These are phyloP conservation scores for Fusarium proliferatum DNA, from an alignment of 2,329 filamentous ascomycete genomes.

Conservation along the genomic window DNA sequence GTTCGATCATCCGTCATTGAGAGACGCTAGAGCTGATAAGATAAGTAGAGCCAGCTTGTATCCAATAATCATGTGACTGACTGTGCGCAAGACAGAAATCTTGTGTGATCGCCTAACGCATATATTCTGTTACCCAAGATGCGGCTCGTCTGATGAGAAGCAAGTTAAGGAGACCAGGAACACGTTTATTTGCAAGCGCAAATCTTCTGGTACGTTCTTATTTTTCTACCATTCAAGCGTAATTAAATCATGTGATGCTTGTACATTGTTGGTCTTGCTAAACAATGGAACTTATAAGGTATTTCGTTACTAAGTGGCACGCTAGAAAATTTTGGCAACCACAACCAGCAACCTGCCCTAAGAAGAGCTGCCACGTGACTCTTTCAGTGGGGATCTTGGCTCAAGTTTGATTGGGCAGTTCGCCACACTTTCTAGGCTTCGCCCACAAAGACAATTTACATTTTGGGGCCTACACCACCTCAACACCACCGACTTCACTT, in stretches of 20 bases:
- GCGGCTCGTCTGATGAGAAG: neutral
- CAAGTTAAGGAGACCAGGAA: neutral
- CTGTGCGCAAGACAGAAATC: neutral
- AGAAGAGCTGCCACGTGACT: neutral
- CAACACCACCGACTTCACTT: slow-evolving; percentile 53
- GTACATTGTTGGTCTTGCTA: neutral
- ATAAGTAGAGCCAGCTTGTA: slow-evolving; percentile 21
- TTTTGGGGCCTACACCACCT: slow-evolving; percentile 50
- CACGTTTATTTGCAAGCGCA: neutral
- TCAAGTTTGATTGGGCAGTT: neutral
- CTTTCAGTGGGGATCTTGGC: neutral
- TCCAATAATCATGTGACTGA: slow-evolving; percentile 50
- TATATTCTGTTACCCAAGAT: neutral
- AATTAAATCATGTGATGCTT: neutral
- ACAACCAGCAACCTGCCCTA: neutral
- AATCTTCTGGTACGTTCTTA: neutral
- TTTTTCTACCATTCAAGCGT: neutral
- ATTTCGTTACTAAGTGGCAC: neutral
- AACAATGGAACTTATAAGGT: neutral
- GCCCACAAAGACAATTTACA: slow-evolving; percentile 55
- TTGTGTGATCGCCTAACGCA: neutral
- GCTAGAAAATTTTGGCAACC: neutral
- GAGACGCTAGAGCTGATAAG: neutral
- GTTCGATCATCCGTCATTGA: slow-evolving; percentile 47
- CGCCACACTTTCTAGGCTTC: slow-evolving; percentile 3